Evolutionary conservation across 139 green algal genomes (phyloP).

Genomic region (Monoraphidium neglectum): DNA sequence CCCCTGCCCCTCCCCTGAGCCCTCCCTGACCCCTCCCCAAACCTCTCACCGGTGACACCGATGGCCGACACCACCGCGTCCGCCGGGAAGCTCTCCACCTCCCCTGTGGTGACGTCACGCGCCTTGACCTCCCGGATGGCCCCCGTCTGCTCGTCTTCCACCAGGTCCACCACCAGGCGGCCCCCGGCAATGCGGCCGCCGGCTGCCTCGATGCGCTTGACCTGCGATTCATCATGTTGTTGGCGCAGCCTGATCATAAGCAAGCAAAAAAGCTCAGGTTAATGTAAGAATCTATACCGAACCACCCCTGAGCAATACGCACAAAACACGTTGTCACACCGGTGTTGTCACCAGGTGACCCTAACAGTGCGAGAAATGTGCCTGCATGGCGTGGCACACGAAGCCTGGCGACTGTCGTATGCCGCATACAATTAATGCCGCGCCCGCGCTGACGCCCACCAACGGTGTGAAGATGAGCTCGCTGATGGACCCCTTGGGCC

Average conservation of each 20-base stretch:
- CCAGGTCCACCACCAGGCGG: slow-evolving; percentile 66
- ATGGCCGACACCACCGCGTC: slow-evolving; percentile 90
- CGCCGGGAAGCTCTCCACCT: slow-evolving; percentile 44
- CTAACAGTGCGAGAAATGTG: too few species aligned
- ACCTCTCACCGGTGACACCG: slow-evolving; percentile 43
- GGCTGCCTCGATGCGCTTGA: too few species aligned
- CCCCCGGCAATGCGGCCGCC: slow-evolving; percentile 6
- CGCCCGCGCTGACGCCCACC: slow-evolving; percentile 62
- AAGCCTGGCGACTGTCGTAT: too few species aligned
- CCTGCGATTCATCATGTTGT: too few species aligned
- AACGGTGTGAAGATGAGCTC: slow-evolving; percentile 83
- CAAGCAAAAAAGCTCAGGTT: too few species aligned
- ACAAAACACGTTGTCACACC: too few species aligned
- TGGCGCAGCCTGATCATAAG: too few species aligned
- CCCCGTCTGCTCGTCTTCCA: slow-evolving; percentile 19
- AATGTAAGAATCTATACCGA: too few species aligned
- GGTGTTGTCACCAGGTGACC: too few species aligned
- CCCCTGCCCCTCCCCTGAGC: not conserved
- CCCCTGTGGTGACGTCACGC: slow-evolving; percentile 20
- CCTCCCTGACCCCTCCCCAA: not conserved
- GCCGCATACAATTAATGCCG: too few species aligned
- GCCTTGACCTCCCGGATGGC: slow-evolving; percentile 31
- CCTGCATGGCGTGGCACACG: too few species aligned
- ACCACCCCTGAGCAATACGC: too few species aligned
- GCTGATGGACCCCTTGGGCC: slow-evolving; percentile 57